phyloP scores from a whole-genome alignment of 108 stramenopile genomes.

The Chaetoceros muelleri region DNA sequence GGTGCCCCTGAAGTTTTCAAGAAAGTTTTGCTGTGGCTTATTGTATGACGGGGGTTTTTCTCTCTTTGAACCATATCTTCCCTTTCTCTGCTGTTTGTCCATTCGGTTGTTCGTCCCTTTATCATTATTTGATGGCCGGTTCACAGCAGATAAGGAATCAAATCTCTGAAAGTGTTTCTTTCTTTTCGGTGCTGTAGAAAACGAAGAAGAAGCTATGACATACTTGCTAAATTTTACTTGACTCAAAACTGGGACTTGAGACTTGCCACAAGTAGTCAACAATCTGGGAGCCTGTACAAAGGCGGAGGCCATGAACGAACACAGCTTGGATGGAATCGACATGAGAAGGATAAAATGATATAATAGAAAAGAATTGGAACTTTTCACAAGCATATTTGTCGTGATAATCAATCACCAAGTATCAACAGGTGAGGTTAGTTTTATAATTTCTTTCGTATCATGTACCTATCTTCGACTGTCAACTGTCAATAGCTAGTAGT shows the following conservation, averaged over 20 bases:
- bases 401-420: too few relatives aligned
- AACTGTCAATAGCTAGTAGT: too few relatives aligned
- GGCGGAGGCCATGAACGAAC: not conserved
- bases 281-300: not conserved
- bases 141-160: not conserved
- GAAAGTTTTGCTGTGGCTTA: constrained; percentile 2
- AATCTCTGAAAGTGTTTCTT: not conserved
- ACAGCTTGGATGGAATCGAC: not conserved
- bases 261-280: too few relatives aligned
- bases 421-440: too few relatives aligned
- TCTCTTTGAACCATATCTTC: not conserved
- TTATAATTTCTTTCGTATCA: too few relatives aligned
- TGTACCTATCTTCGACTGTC: too few relatives aligned
- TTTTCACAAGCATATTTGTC: too few relatives aligned
- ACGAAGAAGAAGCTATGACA: not conserved
- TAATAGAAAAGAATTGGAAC: too few relatives aligned
- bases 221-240: not conserved
- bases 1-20: constrained; percentile 52
- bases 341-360: not conserved
- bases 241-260: not conserved
- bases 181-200: not conserved
- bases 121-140: too few relatives aligned
- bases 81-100: not conserved
- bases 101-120: too few relatives aligned
- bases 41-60: too few relatives aligned